These are phyloP conservation scores for Phytophthora ramorum DNA, from an alignment of 352 stramenopile genomes.

Conservation along the genomic window DNA sequence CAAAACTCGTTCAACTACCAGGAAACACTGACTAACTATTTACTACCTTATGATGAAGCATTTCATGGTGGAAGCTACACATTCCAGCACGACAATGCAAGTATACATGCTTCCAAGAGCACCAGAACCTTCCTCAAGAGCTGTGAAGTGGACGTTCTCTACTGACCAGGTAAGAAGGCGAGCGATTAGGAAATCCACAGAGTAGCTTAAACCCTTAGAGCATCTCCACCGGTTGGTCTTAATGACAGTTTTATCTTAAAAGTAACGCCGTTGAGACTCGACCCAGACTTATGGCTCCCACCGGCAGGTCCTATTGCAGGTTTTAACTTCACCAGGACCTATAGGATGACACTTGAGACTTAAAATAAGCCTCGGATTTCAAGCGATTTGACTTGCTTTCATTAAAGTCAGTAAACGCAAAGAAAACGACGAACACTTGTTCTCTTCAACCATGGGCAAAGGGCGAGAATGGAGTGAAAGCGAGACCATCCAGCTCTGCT, in stretches of 20 bases:
- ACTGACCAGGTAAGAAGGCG: no score
- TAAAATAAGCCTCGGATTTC: slow-evolving; percentile 1
- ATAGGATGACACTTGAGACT: neutral
- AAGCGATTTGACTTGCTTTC: neutral
- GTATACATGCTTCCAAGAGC: no score
- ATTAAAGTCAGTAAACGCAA: neutral
- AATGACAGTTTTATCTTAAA: slow-evolving; percentile 1
- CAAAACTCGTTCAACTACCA: no score
- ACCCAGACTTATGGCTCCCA: neutral
- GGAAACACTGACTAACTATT: no score
- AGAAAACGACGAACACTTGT: neutral
- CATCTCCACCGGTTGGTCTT: no score
- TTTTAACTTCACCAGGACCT: slow-evolving; percentile 12
- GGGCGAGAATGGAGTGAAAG: slow-evolving; percentile 5
- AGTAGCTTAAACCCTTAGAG: no score
- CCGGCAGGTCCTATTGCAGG: neutral
- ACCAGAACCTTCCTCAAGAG: no score
- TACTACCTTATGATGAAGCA: no score
- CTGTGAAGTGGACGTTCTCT: no score
- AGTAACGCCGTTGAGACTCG: neutral
- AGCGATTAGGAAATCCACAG: no score
- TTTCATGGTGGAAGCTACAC: no score
- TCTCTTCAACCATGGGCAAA: slow-evolving; percentile 9
- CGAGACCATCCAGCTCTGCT: slow-evolving; percentile 11
- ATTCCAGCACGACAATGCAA: no score